Percentiles rank a stretch among this genome's conserved stretches.
These are phyloP conservation scores for Apophysomyces elegans DNA, from an alignment of 371 early-diverging fungal genomes.

Conservation along the genomic window DNA sequence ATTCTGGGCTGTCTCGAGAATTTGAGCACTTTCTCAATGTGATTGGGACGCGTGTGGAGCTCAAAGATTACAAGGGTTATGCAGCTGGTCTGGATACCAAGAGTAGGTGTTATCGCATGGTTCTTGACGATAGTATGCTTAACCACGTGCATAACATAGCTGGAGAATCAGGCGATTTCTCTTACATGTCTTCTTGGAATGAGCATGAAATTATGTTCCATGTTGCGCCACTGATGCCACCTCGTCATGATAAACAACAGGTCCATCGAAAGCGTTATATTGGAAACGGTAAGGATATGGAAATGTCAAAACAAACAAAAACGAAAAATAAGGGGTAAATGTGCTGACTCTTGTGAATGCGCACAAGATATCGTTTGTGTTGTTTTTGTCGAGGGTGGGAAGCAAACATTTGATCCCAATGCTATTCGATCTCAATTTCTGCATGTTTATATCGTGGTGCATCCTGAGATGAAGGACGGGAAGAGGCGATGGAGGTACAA, in stretches of 20 bases:
- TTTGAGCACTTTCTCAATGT: constrained; percentile 70
- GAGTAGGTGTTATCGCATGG: constrained; percentile 45
- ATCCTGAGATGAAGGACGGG: constrained; percentile 36
- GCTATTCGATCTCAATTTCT: constrained; percentile 72
- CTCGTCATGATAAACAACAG: constrained; percentile 75
- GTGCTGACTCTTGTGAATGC: neutral
- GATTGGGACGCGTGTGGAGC: constrained; percentile 73
- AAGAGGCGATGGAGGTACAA: constrained; percentile 42
- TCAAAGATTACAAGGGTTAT: constrained; percentile 80
- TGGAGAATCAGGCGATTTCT: constrained; percentile 73
- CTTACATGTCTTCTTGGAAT: constrained; percentile 78
- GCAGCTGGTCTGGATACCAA: constrained; percentile 83
- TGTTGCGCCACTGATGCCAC: constrained; percentile 79
- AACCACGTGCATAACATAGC: constrained; percentile 19
- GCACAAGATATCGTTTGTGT: constrained; percentile 70
- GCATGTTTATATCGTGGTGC: constrained; percentile 73
- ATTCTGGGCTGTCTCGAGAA: constrained; percentile 60
- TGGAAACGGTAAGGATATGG: constrained; percentile 66
- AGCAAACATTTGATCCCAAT: constrained; percentile 63
- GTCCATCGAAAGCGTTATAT: constrained; percentile 83
- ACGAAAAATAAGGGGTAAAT: neutral
- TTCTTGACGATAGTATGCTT: neutral
- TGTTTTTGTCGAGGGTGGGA: constrained; percentile 65
- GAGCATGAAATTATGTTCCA: constrained; percentile 87
- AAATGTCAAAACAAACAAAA: too few species aligned